phyloP scores from a whole-genome alignment of 1,284 basidiomycete genomes.

The Coniophora puteana region DNA sequence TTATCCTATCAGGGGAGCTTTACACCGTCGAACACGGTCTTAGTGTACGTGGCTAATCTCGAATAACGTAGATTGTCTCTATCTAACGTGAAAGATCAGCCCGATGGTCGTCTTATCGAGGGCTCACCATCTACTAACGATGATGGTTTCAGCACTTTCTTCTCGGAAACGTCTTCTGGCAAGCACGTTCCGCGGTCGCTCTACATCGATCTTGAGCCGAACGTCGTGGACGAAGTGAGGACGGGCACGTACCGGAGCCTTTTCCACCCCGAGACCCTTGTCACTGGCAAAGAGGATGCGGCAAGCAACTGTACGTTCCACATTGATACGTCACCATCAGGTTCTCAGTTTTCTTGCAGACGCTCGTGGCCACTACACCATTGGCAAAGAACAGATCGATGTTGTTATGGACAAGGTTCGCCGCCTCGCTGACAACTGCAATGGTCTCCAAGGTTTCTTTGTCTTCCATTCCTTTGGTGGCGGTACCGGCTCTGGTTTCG shows the following conservation, averaged over 20 bases:
- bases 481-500: constrained; percentile 99
- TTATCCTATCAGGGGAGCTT: constrained; percentile 75
- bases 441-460: constrained; percentile 98
- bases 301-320: constrained; percentile 90
- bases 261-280: constrained; percentile 98
- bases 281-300: constrained; percentile 99
- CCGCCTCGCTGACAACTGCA: constrained; percentile 96
- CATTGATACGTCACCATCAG: background rate
- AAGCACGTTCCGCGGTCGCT: constrained; percentile 99
- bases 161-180: constrained; percentile 89
- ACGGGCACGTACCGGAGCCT: constrained; percentile 93
- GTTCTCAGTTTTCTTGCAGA: constrained; percentile 43
- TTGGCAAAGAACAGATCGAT: constrained; percentile 95
- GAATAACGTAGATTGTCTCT: constrained; percentile 12
- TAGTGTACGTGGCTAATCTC: constrained; percentile 56
- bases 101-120: constrained; percentile 79
- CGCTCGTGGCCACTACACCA: constrained; percentile 97
- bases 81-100: too few relatives aligned
- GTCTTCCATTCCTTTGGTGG: constrained; percentile 99
- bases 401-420: constrained; percentile 95
- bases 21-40: constrained; percentile 98
- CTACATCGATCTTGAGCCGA: constrained; percentile 97
- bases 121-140: constrained; percentile 72
- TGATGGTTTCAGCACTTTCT: constrained; percentile 97
- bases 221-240: constrained; percentile 97